Conservation (phyloP, 208 protist species). For the Leishmania major region DNA sequence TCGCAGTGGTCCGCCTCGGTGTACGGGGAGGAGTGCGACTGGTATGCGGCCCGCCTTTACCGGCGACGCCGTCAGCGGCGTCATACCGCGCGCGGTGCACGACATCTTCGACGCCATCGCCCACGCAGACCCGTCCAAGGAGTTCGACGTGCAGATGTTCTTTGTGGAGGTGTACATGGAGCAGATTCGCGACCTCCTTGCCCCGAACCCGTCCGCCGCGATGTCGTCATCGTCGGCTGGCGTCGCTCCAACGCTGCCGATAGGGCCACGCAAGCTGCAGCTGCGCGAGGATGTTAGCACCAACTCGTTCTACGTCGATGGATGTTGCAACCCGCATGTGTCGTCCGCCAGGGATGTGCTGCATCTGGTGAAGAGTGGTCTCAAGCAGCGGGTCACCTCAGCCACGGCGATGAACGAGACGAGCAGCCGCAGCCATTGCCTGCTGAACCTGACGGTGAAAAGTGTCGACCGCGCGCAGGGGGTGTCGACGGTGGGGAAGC, state of each 20-base stretch:
- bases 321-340: constrained; percentile 86
- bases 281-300: constrained; percentile 75
- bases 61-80: constrained; percentile 50
- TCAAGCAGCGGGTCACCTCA: constrained; percentile 71
- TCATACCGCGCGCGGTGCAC: constrained; percentile 94
- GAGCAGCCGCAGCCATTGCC: constrained; percentile 87
- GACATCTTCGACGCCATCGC: constrained; percentile 91
- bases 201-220: constrained; percentile 20
- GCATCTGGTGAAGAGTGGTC: constrained; percentile 74
- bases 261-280: constrained; percentile 33
- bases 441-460: constrained; percentile 84
- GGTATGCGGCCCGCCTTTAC: constrained; percentile 10
- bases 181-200: constrained; percentile 94
- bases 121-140: constrained; percentile 52
- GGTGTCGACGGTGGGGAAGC: constrained; percentile 82
- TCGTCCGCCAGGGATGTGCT: constrained; percentile 84
- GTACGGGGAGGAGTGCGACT: not conserved
- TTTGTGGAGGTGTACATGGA: constrained; percentile 99
- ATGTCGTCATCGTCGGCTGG: not conserved
- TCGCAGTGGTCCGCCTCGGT: not conserved
- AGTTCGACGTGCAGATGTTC: constrained; percentile 94
- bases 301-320: constrained; percentile 90
- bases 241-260: not conserved
- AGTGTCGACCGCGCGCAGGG: constrained; percentile 48
- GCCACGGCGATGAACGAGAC: constrained; percentile 89